Evolutionary conservation across 208 protist genomes (phyloP), one percentile per base, ranked within the genome.

Genomic region (Wallacemonas collosoma): DNA sequence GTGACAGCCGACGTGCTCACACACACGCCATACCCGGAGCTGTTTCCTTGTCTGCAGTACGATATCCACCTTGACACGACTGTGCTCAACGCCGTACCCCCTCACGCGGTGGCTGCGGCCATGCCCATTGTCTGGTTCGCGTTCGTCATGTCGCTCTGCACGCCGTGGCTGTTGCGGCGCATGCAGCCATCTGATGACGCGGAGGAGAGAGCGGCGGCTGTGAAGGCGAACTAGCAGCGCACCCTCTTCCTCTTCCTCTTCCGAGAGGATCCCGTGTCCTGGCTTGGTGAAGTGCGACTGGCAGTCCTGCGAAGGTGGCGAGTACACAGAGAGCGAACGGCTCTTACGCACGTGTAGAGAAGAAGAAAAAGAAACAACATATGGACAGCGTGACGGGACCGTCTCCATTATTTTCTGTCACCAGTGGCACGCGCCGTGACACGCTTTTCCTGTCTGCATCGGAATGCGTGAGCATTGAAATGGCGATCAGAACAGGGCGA

Each of bases 11-110:
- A 57, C 11, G 48, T 68, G 1, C 70, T 75, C 26, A 71, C 79
- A 1, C 55, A 76, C 60, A 71, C 79, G 11, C 26, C 60, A 5
- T 68, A 79, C 40, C n/a, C 68, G 6, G 8, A 74, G 14, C 78
- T 66, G 2, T 57, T 87, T 51, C 67, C 76, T 3, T 41, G 73
- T 38, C 48, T 82, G 6, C 36, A 12, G 36, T 87, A 79, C 58
- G 80, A 83, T 55, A 43, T 87, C 0, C 75, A 75, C 45, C 39
- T 87, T 35, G 70, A 85, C 50, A 57, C 12, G 2, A 17, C 79
- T 39, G 63, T 51, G 48, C 36, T 68, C 6, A 71, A 74, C 47
- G 60, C 72, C 3, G 44, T 78, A 8, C 82, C 60, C 41, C 60
- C 15, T 6, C 60, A 65, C 43, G 43, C 39, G 6, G 12, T 65